Evolutionary conservation across 192 early-diverging fungal genomes (phyloP), one percentile per base, ranked within the genome.

Genomic region (Mortierella claussenii): DNA sequence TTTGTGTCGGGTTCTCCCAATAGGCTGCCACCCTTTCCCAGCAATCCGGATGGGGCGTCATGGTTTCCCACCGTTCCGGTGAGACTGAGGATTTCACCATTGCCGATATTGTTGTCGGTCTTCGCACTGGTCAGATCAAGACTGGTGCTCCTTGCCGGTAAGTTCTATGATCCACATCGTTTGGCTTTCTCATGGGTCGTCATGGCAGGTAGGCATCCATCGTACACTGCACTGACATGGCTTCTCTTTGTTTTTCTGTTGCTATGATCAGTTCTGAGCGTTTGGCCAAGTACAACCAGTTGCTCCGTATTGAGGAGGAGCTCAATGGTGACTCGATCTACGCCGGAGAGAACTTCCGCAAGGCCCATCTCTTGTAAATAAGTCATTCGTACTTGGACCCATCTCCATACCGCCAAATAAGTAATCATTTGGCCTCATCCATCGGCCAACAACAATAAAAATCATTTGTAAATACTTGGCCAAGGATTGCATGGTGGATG

Each of bases 21-120:
- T 86, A 91, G 79, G 91, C 91, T 44, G 89, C 91, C 48, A 81
- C 84, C 60, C 76, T 86, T 55, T 88, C 96, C 59, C 93, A 94
- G 66, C 65, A 79, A 46, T 94, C 90, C 65, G 96, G 96, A 60
- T 99, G 97, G 97, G 97, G 97, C 71, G 96, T 98, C 82, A 99
- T 99, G 97, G 96, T 97, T 63, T 97, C 96, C 68, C 97, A 99
- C 89, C 93, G 97, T 69, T 98, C 96, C 21, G 97, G 96, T 61
- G 96, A 99, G 85, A 98, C 96, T 65, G 97, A 99, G 85, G 97
- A 97, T 87, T 92, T 90, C 64, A 83, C 81, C 59, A 97, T 98
- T 81, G 96, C 97, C 45, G 96, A 98, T 64, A 91, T 99, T 40
- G 96, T 96, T 44, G 97, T 99, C 32, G 97, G 95, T 83, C 89